Base-by-base conservation (phyloP, 306 rosid genomes). In the Pyrus betulifolia region DNA sequence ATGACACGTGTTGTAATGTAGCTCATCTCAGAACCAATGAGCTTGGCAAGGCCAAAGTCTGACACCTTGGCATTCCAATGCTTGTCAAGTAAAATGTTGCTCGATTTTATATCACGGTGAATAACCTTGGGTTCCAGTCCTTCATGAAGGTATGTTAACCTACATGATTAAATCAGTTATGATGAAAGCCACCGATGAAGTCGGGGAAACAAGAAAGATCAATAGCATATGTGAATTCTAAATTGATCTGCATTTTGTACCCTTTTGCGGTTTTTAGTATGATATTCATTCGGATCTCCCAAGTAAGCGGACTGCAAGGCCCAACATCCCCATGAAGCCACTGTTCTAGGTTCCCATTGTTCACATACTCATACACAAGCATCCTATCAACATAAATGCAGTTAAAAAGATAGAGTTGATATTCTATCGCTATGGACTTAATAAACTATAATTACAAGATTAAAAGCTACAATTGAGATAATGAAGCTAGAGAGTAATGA, bases 101-200 rank as follows among this genome's bases (percentile, higher is more conserved):
- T 91, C 5, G 98, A 89, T 79, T 93, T 93, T 68, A 93, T 87
- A 79, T 91, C 98, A 2, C 98, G 93, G 67, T 93, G 98, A 83
- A 93, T 91, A 77, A 93, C 98, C 80, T 93, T 93, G 7, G 98
- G 98, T 82, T 93, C 98, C 63, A 93, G 80, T 71, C 98, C 97
- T 84, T 91, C 98, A 11, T 91, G 97, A 64, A 93, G 96, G 84
- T 93, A 91, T 67, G 93, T 82, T 75, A 91, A 70, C 83, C 98
- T 91, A 76, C 80, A 71, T 9, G 74, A 70, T 83, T 55, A 66
- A 72, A 58, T 18, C 63, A 69, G 59, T 58, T 4, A 72, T 17
- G 40, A 69, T 35, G 13, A 58, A 18, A n/a, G 59, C 52, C 66
- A 69, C 31, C 9, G 49, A 49, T 46, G 57, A 79, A 45, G 21